Conservation (phyloP, 1,284 basidiomycete genomes). For the Sporisorium scitamineum region DNA sequence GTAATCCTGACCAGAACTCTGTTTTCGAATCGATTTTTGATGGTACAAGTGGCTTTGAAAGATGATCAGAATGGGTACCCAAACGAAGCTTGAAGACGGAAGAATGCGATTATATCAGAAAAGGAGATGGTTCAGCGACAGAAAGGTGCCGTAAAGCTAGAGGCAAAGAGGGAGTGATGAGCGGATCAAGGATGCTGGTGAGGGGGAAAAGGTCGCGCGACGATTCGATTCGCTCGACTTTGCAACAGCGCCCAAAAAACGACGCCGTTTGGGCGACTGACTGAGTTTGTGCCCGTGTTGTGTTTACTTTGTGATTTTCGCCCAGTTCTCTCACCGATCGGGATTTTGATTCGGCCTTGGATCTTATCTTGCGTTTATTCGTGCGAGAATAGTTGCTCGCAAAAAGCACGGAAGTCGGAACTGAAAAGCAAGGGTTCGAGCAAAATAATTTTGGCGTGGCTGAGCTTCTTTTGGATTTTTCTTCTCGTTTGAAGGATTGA, state of each 20-base stretch:
- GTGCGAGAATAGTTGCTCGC: neutral
- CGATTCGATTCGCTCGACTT: slow-evolving; percentile 2
- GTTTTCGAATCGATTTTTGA: slow-evolving; percentile 16
- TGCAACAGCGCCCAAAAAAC: neutral
- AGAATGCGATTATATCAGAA: slow-evolving; percentile 2
- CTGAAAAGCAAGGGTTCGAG: slow-evolving; percentile 8
- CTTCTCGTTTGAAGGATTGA: neutral
- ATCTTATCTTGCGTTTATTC: neutral
- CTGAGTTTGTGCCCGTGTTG: neutral
- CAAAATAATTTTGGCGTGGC: slow-evolving; percentile 7
- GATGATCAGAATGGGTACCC: slow-evolving; percentile 1
- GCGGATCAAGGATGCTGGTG: slow-evolving; percentile 26
- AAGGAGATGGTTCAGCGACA: neutral
- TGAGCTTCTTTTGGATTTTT: neutral
- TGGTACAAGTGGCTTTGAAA: neutral
- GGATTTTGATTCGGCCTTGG: slow-evolving; percentile 7
- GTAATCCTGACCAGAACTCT: neutral
- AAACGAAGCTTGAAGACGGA: slow-evolving; percentile 5
- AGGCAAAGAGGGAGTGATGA: slow-evolving; percentile 5
- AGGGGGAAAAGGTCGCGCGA: slow-evolving; percentile 42
- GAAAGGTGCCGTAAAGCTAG: slow-evolving; percentile 2
- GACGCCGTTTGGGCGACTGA: neutral
- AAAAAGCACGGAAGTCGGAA: slow-evolving; percentile 10
- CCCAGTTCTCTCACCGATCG: slow-evolving; percentile 1
- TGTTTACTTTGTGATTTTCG: neutral